phyloP scores from a whole-genome alignment of 306 rosid species.

The Fragaria nilgerrensis region DNA sequence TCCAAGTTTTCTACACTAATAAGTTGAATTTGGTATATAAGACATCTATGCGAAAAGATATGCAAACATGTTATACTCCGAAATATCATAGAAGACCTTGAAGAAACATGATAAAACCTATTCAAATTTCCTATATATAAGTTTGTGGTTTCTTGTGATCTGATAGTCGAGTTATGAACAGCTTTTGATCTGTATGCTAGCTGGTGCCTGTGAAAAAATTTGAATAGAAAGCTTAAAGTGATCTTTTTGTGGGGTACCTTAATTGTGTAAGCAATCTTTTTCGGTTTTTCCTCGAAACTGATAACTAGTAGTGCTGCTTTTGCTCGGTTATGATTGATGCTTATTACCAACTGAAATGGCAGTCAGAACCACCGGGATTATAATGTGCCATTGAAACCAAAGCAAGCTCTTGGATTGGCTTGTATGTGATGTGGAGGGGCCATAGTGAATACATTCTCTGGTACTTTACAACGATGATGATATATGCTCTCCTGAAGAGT shows the following conservation, averaged over 20 bases:
- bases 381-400: not conserved
- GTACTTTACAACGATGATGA: not conserved
- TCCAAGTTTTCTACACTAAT: not conserved
- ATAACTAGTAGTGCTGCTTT: constrained; percentile 15
- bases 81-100: not conserved
- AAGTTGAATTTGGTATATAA: not conserved
- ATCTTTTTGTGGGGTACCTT: constrained; percentile 1
- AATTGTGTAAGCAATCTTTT: not conserved
- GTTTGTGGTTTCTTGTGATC: not conserved
- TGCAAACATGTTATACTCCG: not conserved
- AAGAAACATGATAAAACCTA: not conserved
- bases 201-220: not conserved
- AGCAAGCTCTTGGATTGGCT: not conserved
- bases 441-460: not conserved
- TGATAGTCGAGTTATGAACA: not conserved
- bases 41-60: too few relatives aligned
- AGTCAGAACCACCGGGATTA: not conserved
- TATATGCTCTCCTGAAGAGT: not conserved
- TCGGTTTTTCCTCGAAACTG: constrained; percentile 6
- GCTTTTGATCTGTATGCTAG: not conserved
- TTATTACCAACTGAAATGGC: not conserved
- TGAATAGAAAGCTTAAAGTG: not conserved
- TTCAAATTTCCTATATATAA: not conserved
- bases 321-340: not conserved
- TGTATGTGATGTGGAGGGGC: not conserved